Base-by-base conservation (phyloP, 1,284 basidiomycete genomes). In the Leccinum angustisporum region DNA sequence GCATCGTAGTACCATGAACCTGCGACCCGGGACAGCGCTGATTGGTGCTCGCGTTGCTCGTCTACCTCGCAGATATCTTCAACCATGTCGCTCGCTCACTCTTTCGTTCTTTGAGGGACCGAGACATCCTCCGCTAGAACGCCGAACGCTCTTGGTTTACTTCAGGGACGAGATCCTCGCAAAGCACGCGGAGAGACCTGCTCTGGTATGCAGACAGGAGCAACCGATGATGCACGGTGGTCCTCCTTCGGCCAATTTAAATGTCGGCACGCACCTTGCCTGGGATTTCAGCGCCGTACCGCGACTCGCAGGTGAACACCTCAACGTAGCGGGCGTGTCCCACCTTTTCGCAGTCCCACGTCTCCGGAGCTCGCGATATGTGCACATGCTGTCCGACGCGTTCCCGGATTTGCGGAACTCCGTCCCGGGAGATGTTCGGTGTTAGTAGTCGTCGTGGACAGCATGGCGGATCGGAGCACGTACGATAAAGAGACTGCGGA, bases 321-420 rank as follows among this genome's bases (percentile, higher is more conserved):
- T 94, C n/a, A 82, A 82, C 55, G 79, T 90, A 6, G 88, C 85
- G 13, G 85, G 83, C 0, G 87, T 87, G n/a, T 82, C 83, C 51
- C 87, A 91, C 59, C 80, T 94, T 2, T 86, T 94, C 67, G 71
- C 90, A 4, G 88, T 91, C 1, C 92, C 92, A 0, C 78, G 79
- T n/a, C 79, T 92, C 13, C 84, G 90, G 27, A 77, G 80, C 2
- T 90, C 90, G 4, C 75, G 78, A 1, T 91, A 92, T 68, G 66
- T 90, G 9, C 75, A 79, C 34, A 82, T 85, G 73, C 77, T 94
- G 31, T 70, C 80, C 13, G 77, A 83, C 34, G 81, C 81, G 3
- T 80, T 91, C 43, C 89, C 89, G 0, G 82, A 83, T 25, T 75
- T 93, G n/a, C 71, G 77, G 13, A 69, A 73, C 40, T 80, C 81